A percentile compares a stretch with the other conserved stretches of the same genome.
phyloP scores from a whole-genome alignment of 2,329 filamentous ascomycete genomes.

The Cladosporium sp. region DNA sequence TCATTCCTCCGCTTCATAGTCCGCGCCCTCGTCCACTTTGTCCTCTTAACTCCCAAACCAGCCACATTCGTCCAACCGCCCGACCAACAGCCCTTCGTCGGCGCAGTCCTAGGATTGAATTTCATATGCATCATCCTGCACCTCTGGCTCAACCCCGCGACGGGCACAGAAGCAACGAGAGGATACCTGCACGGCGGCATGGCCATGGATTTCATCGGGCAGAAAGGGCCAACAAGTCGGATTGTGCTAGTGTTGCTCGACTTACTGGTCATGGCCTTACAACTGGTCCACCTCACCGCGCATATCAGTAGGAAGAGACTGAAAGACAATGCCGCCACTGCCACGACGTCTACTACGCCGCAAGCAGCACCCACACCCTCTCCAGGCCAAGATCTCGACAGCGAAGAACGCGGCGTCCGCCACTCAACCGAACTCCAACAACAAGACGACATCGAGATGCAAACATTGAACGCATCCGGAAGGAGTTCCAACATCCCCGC shows the following conservation, averaged over 20 bases:
- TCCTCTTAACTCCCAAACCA: conserved; percentile 56
- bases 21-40: conserved; percentile 52
- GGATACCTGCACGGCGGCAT: conserved; percentile 58
- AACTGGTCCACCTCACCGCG: conserved; percentile 54
- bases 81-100: conserved; percentile 46
- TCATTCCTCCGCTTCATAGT: conserved; percentile 54
- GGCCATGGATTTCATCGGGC: conserved; percentile 61
- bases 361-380: conserved; percentile 10
- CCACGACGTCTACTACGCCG: conserved; percentile 10
- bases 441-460: conserved; percentile 38
- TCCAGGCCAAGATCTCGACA: conserved; percentile 50
- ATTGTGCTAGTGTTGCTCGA: conserved; percentile 51
- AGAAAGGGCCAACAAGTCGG: conserved; percentile 53
- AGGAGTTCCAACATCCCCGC: conserved; percentile 16
- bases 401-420: conserved; percentile 54
- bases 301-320: conserved; percentile 48
- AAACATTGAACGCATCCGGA: conserved; percentile 29
- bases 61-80: conserved; percentile 47
- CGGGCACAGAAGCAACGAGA: conserved; percentile 44
- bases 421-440: conserved; percentile 32
- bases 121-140: conserved; percentile 54
- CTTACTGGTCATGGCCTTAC: conserved; percentile 49
- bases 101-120: conserved; percentile 51
- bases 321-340: conserved; percentile 32
- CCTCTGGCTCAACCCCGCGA: conserved; percentile 35